Conservation (phyloP, 345 rosid genomes). For the Schrenkiella parvula region DNA sequence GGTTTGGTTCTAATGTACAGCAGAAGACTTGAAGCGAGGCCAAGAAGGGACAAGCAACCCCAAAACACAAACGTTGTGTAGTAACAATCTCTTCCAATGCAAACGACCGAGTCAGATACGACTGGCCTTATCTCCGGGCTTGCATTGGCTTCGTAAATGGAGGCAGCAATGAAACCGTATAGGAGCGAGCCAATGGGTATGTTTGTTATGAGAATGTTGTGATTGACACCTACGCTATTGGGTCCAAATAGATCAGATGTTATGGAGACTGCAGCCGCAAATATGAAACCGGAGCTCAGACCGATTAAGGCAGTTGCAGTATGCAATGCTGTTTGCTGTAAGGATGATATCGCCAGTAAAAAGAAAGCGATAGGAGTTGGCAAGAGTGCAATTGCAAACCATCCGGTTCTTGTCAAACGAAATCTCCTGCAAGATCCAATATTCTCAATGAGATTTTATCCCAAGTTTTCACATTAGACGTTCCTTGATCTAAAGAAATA, state of each 20-base stretch:
- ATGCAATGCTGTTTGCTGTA: conserved; percentile 37
- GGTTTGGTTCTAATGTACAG: conserved; percentile 71
- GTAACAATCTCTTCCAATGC: conserved; percentile 80
- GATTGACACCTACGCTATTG: conserved; percentile 71
- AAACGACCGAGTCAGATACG: conserved; percentile 46
- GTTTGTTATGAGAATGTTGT: conserved; percentile 87
- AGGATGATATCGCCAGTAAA: conserved; percentile 50
- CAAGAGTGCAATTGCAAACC: conserved; percentile 62
- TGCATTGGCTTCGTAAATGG: conserved; percentile 60
- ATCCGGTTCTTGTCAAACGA: conserved; percentile 71
- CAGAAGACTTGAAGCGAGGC: conserved; percentile 53
- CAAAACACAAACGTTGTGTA: conserved; percentile 71
- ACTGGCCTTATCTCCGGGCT: conserved; percentile 13
- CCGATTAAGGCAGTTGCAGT: conserved; percentile 56
- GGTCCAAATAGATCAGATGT: conserved; percentile 88
- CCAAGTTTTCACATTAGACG: not conserved
- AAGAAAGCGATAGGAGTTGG: conserved; percentile 73
- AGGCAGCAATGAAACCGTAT: conserved; percentile 71
- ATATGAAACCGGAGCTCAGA: conserved; percentile 70
- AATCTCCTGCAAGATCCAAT: conserved; percentile 55
- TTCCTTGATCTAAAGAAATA: not conserved
- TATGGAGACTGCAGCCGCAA: conserved; percentile 75
- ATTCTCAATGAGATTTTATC: not conserved
- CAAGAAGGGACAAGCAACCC: conserved; percentile 76
- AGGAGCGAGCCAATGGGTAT: conserved; percentile 82